phyloP scores from a whole-genome alignment of 2,329 filamentous ascomycete genomes.

The Nothomitra cinnamomea region DNA sequence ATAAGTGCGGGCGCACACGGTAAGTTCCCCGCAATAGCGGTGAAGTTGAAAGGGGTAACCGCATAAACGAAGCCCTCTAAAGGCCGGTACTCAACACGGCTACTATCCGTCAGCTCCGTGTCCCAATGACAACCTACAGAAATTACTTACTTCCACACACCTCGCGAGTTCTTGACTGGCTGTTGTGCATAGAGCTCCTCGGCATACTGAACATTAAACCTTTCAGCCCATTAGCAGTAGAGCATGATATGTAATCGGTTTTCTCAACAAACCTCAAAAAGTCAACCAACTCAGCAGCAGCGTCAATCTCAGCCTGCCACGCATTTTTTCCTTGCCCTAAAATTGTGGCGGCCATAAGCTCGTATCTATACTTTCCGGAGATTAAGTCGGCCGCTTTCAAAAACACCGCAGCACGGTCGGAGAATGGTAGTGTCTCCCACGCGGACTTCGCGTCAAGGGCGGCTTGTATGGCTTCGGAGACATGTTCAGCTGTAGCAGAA shows the following conservation, averaged over 20 bases:
- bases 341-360: slow-evolving; percentile 92
- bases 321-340: slow-evolving; percentile 95
- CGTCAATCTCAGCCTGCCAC: slow-evolving; percentile 98
- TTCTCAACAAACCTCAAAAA: slow-evolving; percentile 46
- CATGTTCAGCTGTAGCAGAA: slow-evolving; percentile 59
- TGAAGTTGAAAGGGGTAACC: slow-evolving; percentile 93
- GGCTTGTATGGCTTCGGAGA: slow-evolving; percentile 62
- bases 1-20: slow-evolving; percentile 68
- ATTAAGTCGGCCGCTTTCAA: slow-evolving; percentile 90
- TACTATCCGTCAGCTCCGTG: slow-evolving; percentile 12
- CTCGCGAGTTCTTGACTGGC: slow-evolving; percentile 64
- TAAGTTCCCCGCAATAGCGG: slow-evolving; percentile 80
- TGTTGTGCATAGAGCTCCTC: slow-evolving; percentile 82
- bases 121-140: background rate
- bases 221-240: slow-evolving; percentile 7
- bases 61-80: slow-evolving; percentile 94
- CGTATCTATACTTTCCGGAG: slow-evolving; percentile 83
- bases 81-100: slow-evolving; percentile 68
- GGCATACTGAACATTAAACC: slow-evolving; percentile 84
- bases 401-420: slow-evolving; percentile 83
- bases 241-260: background rate
- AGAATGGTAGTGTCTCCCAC: slow-evolving; percentile 78
- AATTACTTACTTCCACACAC: slow-evolving; percentile 58
- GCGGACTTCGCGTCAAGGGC: slow-evolving; percentile 71
- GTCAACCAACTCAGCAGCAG: slow-evolving; percentile 80